Evolutionary conservation across 257 asterid species (phyloP).

Genomic region (Solanum chiquidenum): DNA sequence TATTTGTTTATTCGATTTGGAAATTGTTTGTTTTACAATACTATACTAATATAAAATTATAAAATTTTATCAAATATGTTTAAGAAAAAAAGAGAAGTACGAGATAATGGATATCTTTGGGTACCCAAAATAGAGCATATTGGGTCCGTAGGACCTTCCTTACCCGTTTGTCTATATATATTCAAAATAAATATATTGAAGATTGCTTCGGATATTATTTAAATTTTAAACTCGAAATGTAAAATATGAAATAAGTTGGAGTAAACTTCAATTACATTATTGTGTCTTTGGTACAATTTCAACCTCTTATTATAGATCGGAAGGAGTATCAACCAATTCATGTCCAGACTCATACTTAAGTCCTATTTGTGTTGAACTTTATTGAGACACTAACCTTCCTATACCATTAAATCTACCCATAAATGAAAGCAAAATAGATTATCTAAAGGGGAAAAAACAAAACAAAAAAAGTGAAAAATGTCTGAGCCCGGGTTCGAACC

Average conservation of each 20-base stretch:
- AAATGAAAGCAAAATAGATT: too few species aligned
- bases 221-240: too few species aligned
- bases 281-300: not conserved
- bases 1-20: not conserved
- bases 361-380: too few species aligned
- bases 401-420: not conserved
- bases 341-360: too few species aligned
- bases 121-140: not conserved
- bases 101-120: not conserved
- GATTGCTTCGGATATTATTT: not conserved
- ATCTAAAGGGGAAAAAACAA: too few species aligned
- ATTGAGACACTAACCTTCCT: too few species aligned
- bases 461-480: not conserved
- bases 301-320: not conserved
- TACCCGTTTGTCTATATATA: too few species aligned
- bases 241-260: too few species aligned
- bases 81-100: not conserved
- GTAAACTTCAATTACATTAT: too few species aligned
- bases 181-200: not conserved
- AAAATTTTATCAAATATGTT: not conserved
- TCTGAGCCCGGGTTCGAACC: constrained; percentile 37
- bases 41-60: not conserved
- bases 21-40: not conserved
- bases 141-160: too few species aligned
- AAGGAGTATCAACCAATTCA: too few species aligned